Base-by-base conservation (phyloP, 495 filamentous ascomycete genomes). In the Polyplosphaeria fusca region DNA sequence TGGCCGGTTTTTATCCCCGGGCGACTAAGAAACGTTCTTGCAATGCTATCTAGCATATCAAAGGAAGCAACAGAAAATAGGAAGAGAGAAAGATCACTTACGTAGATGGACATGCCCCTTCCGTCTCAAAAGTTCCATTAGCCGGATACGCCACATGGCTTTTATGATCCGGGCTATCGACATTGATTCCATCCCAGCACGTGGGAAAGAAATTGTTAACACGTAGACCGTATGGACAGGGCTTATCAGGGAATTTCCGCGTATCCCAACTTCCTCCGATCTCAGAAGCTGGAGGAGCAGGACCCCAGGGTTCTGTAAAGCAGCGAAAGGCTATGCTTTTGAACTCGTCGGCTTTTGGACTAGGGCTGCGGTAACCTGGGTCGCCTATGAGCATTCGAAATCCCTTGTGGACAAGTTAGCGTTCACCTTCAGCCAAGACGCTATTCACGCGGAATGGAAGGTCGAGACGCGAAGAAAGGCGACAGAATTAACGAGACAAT, bases 301-400 rank as follows among this genome's bases (percentile, higher is more conserved):
- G 27, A 23, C 41, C 41, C 52, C 47, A 46, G 13, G 24, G 25
- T 26, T 4, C 19, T 37, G 43, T 55, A 20, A 50, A 55, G 39
- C 55, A 59, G 16, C 55, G 55, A 28, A 52, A 59, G n/a, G 28
- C 23, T 26, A 46, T 41, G 30, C 48, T 39, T 22, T 37, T 2
- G 2, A 3, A 24, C 25, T 35, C 23, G 68, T 74, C 76, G 48
- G 75, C 67, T 5, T 38, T 41, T 12, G 19, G 19, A 13, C 26
- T 51, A 16, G 37, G 23, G 22, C 26, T 9, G 38, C 55, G 55
- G 26, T 35, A 22, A 5, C 5, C n/a, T 12, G 55, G 28, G 24
- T 59, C 55, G 24, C 55, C 55, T 1, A 52, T 37, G 41, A 59
- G 48, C 55, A 59, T 59, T 19, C 55, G 55, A 30, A 59, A 59